These are phyloP conservation scores for Orbilia oligospora DNA, from an alignment of 2,329 filamentous ascomycete genomes.

Conservation along the genomic window DNA sequence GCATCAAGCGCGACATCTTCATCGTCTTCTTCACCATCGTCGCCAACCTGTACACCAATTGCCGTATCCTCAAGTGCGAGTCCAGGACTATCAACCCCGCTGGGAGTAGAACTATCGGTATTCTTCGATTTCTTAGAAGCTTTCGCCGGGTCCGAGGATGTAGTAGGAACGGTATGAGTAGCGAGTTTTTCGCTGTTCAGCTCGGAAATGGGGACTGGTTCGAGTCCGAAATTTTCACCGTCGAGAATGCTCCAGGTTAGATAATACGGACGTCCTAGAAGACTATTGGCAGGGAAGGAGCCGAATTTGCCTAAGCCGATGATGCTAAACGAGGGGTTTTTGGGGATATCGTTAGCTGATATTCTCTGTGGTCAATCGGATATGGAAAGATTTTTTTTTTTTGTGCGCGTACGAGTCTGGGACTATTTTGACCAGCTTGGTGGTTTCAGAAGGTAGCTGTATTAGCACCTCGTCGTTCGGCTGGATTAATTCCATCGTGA, in stretches of 20 bases:
- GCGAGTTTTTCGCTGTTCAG: slow-evolving; percentile 63
- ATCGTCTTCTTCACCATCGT: slow-evolving; percentile 59
- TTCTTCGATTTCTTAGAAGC: slow-evolving; percentile 39
- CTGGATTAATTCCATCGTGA: slow-evolving; percentile 69
- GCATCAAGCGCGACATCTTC: slow-evolving; percentile 68
- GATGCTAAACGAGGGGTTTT: slow-evolving; percentile 72
- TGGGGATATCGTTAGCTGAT: background rate
- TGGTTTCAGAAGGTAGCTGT: slow-evolving; percentile 73
- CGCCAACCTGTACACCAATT: slow-evolving; percentile 64
- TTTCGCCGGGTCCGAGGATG: slow-evolving; percentile 20
- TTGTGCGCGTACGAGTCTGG: slow-evolving; percentile 75
- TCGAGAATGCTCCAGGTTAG: slow-evolving; percentile 82
- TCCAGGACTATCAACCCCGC: slow-evolving; percentile 53
- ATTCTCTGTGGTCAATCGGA: background rate
- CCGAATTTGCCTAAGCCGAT: slow-evolving; percentile 95
- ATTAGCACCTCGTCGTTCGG: slow-evolving; percentile 72
- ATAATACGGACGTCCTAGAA: slow-evolving; percentile 91
- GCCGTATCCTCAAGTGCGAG: slow-evolving; percentile 52
- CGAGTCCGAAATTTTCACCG: slow-evolving; percentile 66
- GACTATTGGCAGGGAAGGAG: slow-evolving; percentile 86
- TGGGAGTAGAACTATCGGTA: slow-evolving; percentile 43
- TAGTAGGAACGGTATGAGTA: slow-evolving; percentile 31
- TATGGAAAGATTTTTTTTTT: slow-evolving; percentile 14
- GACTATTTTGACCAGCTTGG: slow-evolving; percentile 73
- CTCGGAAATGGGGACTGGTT: slow-evolving; percentile 62